phyloP scores from a whole-genome alignment of 768 basidiomycete genomes.

The Agrocybe pediades region DNA sequence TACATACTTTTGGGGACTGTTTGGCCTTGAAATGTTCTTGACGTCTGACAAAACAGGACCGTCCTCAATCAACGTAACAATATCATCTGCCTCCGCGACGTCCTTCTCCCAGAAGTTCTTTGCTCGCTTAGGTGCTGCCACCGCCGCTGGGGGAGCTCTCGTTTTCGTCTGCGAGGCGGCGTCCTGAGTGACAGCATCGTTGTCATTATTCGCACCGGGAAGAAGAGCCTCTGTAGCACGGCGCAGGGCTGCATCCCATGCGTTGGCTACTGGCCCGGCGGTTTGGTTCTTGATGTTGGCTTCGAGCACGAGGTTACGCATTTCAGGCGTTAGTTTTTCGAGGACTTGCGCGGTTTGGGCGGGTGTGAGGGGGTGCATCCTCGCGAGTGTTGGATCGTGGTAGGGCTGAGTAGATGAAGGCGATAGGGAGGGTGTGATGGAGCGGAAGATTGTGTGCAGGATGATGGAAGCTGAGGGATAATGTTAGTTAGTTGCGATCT shows the following conservation, averaged over 20 bases:
- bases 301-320: conserved; percentile 70
- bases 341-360: conserved; percentile 35
- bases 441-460: conserved; percentile 55
- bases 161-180: background rate
- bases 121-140: conserved; percentile 9
- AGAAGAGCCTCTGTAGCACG: conserved; percentile 6
- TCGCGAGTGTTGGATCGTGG: conserved; percentile 37
- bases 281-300: conserved; percentile 58
- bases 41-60: background rate
- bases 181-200: too few species aligned
- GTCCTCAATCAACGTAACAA: conserved; percentile 10
- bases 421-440: conserved; percentile 41
- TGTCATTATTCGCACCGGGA: background rate
- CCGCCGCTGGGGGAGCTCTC: background rate
- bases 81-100: conserved; percentile 12
- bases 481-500: background rate
- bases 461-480: conserved; percentile 46
- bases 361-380: conserved; percentile 35
- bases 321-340: conserved; percentile 49
- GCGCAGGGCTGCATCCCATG: conserved; percentile 49
- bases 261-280: conserved; percentile 54
- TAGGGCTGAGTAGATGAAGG: conserved; percentile 22
- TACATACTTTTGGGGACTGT: conserved; percentile 4
- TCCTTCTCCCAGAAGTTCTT: conserved; percentile 26
- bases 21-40: conserved; percentile 1